Percentiles rank a stretch among this genome's conserved stretches.
Conservation (phyloP, 306 rosid species). For the Casuarina equisetifolia region DNA sequence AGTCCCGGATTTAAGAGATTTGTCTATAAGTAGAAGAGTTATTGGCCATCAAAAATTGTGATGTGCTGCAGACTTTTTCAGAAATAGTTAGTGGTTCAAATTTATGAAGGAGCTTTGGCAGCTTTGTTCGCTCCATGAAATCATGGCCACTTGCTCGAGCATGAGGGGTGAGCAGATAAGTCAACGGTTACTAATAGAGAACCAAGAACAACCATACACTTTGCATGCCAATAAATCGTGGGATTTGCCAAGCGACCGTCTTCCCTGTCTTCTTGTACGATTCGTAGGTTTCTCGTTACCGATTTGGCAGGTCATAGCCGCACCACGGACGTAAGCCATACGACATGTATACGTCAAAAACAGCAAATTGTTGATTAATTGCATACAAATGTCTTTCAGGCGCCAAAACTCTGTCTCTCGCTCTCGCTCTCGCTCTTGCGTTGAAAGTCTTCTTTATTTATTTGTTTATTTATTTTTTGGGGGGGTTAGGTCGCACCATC, state of each 20-base stretch:
- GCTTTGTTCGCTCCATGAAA: neutral
- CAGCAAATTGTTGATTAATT: neutral
- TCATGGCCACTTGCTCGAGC: neutral
- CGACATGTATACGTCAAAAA: slow-evolving; percentile 44
- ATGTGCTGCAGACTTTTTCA: no score
- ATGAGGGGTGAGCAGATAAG: neutral
- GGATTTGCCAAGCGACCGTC: neutral
- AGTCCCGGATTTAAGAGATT: neutral
- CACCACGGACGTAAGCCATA: slow-evolving; percentile 37
- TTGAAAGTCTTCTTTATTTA: neutral
- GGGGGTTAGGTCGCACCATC: neutral
- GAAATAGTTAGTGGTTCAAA: no score
- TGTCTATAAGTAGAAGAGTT: neutral
- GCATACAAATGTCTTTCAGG: neutral
- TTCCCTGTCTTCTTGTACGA: slow-evolving; percentile 1
- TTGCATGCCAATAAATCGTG: slow-evolving; percentile 20
- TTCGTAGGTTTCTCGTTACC: slow-evolving; percentile 18
- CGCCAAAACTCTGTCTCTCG: neutral
- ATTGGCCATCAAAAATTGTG: no score
- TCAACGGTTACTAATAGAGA: slow-evolving; percentile 18
- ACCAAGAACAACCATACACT: slow-evolving; percentile 23
- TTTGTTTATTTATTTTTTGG: no score
- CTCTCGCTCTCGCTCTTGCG: neutral
- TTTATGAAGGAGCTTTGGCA: neutral
- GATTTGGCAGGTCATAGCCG: slow-evolving; percentile 12